Conservation (phyloP, 495 filamentous ascomycete species). For the Lasiosphaeria hispida region DNA sequence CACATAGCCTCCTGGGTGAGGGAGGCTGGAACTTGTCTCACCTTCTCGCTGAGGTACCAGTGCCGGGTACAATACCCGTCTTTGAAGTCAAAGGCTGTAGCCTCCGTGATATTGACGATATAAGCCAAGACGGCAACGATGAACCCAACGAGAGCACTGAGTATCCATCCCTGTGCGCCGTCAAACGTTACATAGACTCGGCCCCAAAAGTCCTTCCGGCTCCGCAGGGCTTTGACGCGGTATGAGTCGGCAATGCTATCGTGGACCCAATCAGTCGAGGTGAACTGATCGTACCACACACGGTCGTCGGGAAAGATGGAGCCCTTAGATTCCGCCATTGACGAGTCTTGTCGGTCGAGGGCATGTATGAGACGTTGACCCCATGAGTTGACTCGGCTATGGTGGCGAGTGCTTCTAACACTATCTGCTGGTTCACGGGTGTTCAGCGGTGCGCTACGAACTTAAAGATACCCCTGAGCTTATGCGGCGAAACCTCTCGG, state of each 20-base stretch:
- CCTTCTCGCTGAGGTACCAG: conserved; percentile 72
- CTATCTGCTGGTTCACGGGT: conserved; percentile 32
- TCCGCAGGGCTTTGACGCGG: conserved; percentile 76
- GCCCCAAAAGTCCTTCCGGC: conserved; percentile 79
- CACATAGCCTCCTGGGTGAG: not conserved
- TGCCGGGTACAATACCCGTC: conserved; percentile 74
- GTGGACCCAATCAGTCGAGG: conserved; percentile 97
- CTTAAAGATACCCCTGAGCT: not conserved
- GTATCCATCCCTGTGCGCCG: conserved; percentile 89
- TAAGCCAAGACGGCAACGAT: conserved; percentile 85
- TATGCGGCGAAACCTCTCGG: not conserved
- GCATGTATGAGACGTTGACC: conserved; percentile 51
- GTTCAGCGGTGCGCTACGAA: not conserved
- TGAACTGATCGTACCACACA: conserved; percentile 99
- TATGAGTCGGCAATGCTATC: conserved; percentile 95
- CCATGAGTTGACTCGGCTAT: conserved; percentile 65
- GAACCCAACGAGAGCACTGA: conserved; percentile 87
- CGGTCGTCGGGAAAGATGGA: conserved; percentile 72
- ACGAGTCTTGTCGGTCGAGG: conserved; percentile 45
- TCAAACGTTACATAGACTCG: conserved; percentile 75
- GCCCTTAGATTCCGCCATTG: conserved; percentile 57
- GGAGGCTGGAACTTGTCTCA: conserved; percentile 14
- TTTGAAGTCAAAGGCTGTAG: conserved; percentile 83
- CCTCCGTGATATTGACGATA: conserved; percentile 82
- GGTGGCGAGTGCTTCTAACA: conserved; percentile 56